A percentile compares a stretch with the other conserved stretches of the same genome.
Conservation (phyloP, 805 yeast species). For the Blastobotrys parvus region DNA sequence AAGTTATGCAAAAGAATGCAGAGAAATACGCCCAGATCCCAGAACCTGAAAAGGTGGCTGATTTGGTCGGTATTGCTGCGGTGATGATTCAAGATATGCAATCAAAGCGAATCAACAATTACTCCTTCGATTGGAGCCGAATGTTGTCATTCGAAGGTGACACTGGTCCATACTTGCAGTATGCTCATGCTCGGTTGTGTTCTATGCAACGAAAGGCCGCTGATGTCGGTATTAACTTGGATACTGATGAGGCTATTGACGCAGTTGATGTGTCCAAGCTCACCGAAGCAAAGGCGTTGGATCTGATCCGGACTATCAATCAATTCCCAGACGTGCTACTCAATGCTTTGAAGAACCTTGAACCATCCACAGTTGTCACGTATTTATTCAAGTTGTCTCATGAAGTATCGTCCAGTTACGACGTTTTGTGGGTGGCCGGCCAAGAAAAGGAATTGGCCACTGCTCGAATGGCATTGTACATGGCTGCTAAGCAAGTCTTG, state of each 20-base stretch:
- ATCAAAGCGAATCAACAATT: conserved; percentile 91
- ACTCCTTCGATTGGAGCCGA: conserved; percentile 95
- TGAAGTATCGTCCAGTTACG: conserved; percentile 93
- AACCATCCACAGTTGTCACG: conserved; percentile 91
- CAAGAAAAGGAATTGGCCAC: conserved; percentile 78
- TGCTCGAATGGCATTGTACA: conserved; percentile 87
- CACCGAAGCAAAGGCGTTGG: conserved; percentile 61
- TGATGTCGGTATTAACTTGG: conserved; percentile 16
- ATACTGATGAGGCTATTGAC: conserved; percentile 36
- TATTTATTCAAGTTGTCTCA: conserved; percentile 88
- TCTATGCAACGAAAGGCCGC: conserved; percentile 83
- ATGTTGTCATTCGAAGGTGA: conserved; percentile 98
- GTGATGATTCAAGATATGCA: conserved; percentile 99
- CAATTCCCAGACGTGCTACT: conserved; percentile 88
- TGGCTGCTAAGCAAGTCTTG: conserved; percentile 82
- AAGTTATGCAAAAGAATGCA: conserved; percentile 89
- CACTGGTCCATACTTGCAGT: conserved; percentile 97
- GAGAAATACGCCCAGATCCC: conserved; percentile 87
- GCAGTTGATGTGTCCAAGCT: conserved; percentile 45
- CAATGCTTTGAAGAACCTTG: conserved; percentile 74
- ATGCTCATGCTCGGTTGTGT: conserved; percentile 94
- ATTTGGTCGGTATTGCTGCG: conserved; percentile 91
- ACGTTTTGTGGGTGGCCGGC: conserved; percentile 93
- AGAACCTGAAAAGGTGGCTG: conserved; percentile 92
- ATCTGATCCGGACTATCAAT: conserved; percentile 67